Percentiles rank a stretch among this genome's conserved stretches.
Evolutionary conservation across 148 eudicot genomes (phyloP).

Genomic region (Oxyria digyna): DNA sequence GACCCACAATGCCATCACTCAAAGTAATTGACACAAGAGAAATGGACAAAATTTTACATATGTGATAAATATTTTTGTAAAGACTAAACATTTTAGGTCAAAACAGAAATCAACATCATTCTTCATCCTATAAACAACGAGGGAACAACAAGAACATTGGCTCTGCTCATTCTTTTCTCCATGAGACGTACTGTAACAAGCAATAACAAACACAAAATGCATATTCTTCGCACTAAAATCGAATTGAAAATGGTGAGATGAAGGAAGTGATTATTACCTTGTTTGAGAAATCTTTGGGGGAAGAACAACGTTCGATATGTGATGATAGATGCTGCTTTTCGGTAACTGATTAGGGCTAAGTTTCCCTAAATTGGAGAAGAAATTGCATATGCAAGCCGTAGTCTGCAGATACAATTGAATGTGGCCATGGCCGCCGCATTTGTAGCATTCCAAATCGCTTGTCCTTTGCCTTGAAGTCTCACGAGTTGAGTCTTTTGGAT

Average conservation of each 20-base stretch:
- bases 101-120: background rate
- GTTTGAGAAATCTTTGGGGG: constrained; percentile 75
- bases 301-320: constrained; percentile 46
- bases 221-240: background rate
- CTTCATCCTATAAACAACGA: background rate
- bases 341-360: constrained; percentile 24
- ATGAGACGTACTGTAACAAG: constrained; percentile 51
- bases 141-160: constrained; percentile 9
- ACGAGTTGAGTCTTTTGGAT: no score
- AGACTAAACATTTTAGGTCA: background rate
- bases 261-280: constrained; percentile 26
- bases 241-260: background rate
- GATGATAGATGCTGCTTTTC: constrained; percentile 20
- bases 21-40: no score
- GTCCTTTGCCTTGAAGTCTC: no score
- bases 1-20: no score
- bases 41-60: background rate
- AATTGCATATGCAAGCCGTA: constrained; percentile 74
- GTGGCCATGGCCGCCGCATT: no score
- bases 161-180: constrained; percentile 35
- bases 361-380: constrained; percentile 49
- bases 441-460: no score
- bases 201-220: background rate
- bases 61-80: background rate
- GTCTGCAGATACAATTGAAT: no score